phyloP scores from a whole-genome alignment of 257 asterid genomes.

The Solanum piurae region DNA sequence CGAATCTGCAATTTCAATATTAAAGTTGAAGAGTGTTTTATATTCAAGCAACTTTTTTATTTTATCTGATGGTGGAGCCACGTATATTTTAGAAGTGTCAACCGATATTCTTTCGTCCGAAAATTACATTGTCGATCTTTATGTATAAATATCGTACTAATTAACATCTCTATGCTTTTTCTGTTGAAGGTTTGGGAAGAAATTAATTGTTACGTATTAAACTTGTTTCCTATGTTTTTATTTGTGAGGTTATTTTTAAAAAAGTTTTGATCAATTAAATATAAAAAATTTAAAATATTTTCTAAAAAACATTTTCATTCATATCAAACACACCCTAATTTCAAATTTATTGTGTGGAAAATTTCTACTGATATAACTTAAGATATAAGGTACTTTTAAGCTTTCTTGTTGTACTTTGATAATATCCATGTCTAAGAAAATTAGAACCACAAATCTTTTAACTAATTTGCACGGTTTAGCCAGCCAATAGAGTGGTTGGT shows the following conservation, averaged over 20 bases:
- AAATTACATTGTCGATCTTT: no score
- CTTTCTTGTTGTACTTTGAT: not conserved
- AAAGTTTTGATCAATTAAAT: no score
- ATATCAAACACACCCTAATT: not conserved
- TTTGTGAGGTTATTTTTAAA: not conserved
- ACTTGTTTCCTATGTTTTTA: no score
- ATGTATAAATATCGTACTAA: no score
- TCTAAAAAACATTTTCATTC: not conserved
- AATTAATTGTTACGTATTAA: no score
- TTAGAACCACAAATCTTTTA: not conserved
- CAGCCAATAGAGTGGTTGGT: not conserved
- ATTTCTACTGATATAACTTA: not conserved
- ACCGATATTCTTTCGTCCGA: fast-evolving
- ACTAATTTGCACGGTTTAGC: not conserved
- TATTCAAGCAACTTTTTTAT: no score
- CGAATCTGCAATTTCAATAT: no score
- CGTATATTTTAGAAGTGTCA: no score
- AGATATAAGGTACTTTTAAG: not conserved
- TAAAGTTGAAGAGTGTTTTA: no score
- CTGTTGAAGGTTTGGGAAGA: not conserved
- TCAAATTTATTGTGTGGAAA: not conserved
- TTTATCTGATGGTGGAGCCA: fast-evolving
- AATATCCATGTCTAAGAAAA: not conserved
- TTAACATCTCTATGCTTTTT: no score
- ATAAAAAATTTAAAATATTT: no score